Percentiles rank a stretch among this genome's conserved stretches.
phyloP scores from a whole-genome alignment of 2,329 filamentous ascomycete genomes.

The Endoconidiophora laricicola region DNA sequence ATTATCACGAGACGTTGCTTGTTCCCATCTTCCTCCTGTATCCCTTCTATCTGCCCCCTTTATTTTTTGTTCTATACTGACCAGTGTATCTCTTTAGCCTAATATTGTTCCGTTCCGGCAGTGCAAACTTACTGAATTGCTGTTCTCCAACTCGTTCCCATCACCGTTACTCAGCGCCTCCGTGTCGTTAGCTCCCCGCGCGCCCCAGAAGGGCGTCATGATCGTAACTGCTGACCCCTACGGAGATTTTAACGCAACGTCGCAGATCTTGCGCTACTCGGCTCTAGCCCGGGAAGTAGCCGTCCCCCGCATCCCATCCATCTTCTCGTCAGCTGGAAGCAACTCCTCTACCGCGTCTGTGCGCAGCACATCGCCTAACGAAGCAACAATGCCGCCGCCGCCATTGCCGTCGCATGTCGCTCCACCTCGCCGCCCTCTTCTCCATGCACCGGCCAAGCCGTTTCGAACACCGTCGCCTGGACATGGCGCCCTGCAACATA shows the following conservation, averaged over 20 bases:
- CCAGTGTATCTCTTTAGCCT: conserved; percentile 31
- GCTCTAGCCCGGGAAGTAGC: conserved; percentile 86
- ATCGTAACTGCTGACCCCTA: conserved; percentile 86
- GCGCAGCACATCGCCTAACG: conserved; percentile 3
- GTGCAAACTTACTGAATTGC: conserved; percentile 69
- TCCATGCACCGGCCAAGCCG: conserved; percentile 1
- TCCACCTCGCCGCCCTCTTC: conserved; percentile 1
- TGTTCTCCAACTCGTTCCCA: conserved; percentile 79
- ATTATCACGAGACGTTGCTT: too few relatives aligned
- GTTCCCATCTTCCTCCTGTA: too few relatives aligned
- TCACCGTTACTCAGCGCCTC: conserved; percentile 33
- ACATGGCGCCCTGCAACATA: conserved; percentile 17
- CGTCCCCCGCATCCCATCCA: conserved; percentile 71
- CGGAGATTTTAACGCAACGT: conserved; percentile 92
- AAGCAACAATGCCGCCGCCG: conserved; percentile 2
- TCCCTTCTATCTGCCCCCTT: neutral
- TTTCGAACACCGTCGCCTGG: conserved; percentile 8
- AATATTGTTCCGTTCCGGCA: conserved; percentile 64
- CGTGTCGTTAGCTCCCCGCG: conserved; percentile 30
- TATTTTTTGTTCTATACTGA: neutral
- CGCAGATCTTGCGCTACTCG: conserved; percentile 87
- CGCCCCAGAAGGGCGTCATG: conserved; percentile 83
- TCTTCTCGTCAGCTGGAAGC: conserved; percentile 28
- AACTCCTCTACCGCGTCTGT: conserved; percentile 2
- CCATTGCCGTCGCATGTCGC: neutral